Percentiles rank a stretch among this genome's conserved stretches.
Evolutionary conservation across 805 yeast genomes (phyloP).

Genomic region (Candida yuanshanica): DNA sequence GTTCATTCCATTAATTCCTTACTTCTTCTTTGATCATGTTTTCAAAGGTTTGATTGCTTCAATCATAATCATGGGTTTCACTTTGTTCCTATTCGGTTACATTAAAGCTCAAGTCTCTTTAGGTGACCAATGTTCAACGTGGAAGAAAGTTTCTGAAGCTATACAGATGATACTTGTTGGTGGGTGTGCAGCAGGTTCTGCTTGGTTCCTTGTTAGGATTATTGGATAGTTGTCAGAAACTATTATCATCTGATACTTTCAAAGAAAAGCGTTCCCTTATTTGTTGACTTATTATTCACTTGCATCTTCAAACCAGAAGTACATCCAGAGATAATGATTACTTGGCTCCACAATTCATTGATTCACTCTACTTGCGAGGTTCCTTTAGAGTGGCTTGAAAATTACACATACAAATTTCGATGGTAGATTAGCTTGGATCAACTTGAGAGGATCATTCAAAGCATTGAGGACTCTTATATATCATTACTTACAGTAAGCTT

Average conservation of each 20-base stretch:
- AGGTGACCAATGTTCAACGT: slow-evolving; percentile 65
- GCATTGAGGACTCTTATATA: too few relatives aligned
- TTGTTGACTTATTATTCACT: too few relatives aligned
- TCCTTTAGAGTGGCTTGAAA: too few relatives aligned
- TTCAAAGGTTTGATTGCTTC: slow-evolving; percentile 71
- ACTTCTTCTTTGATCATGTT: slow-evolving; percentile 76
- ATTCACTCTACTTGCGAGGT: too few relatives aligned
- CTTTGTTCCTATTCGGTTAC: slow-evolving; percentile 83
- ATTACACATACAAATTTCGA: too few relatives aligned
- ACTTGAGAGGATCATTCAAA: too few relatives aligned
- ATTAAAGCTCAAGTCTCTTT: slow-evolving; percentile 79
- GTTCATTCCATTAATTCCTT: slow-evolving; percentile 84
- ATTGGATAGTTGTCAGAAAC: slow-evolving; percentile 40
- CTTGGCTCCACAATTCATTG: too few relatives aligned
- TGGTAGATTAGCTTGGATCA: too few relatives aligned
- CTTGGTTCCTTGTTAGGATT: slow-evolving; percentile 84
- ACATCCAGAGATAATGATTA: too few relatives aligned
- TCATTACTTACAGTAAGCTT: too few relatives aligned
- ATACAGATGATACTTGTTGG: slow-evolving; percentile 91
- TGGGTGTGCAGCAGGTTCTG: slow-evolving; percentile 96
- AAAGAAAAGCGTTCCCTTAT: too few relatives aligned
- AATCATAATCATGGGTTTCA: slow-evolving; percentile 74
- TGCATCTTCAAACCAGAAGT: too few relatives aligned
- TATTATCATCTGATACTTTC: not conserved
- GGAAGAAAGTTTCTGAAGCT: slow-evolving; percentile 69